Conservation (phyloP, 768 basidiomycete genomes). For the Termitomyces titanicus region DNA sequence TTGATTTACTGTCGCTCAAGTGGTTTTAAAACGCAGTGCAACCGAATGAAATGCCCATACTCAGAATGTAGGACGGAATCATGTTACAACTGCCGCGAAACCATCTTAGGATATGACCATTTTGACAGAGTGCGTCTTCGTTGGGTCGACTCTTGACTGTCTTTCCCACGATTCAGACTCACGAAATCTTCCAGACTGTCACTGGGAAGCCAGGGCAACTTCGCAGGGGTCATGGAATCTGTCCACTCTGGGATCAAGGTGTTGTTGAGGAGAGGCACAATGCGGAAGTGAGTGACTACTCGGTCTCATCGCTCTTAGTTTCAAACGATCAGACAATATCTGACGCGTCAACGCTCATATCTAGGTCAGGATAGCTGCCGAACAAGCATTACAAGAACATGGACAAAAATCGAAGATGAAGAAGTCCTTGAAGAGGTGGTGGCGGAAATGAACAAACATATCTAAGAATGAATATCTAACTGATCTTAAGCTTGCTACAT, state of each 20-base stretch:
- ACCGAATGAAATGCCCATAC: conserved; percentile 82
- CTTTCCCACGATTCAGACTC: conserved; percentile 11
- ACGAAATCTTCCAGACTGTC: conserved; percentile 15
- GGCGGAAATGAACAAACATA: not conserved
- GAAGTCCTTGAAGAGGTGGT: not conserved
- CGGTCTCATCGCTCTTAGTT: not conserved
- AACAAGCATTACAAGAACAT: conserved; percentile 59
- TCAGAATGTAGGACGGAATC: conserved; percentile 62
- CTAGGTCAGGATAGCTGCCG: conserved; percentile 62
- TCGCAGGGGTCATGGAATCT: conserved; percentile 33
- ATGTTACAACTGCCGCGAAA: conserved; percentile 79
- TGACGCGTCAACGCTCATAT: not conserved
- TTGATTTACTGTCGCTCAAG: not conserved
- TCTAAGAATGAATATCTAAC: not conserved
- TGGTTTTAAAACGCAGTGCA: conserved; percentile 52
- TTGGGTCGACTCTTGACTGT: not conserved
- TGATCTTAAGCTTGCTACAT: not conserved
- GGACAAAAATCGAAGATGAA: conserved; percentile 32
- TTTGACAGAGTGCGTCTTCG: conserved; percentile 48
- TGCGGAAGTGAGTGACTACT: conserved; percentile 54
- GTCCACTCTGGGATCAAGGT: conserved; percentile 58
- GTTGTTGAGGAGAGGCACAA: conserved; percentile 58
- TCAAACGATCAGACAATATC: not conserved
- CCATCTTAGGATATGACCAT: conserved; percentile 75
- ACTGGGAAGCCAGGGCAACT: not conserved